Base-by-base conservation (phyloP, 2,329 filamentous ascomycete species). In the Penicillium sp. region DNA sequence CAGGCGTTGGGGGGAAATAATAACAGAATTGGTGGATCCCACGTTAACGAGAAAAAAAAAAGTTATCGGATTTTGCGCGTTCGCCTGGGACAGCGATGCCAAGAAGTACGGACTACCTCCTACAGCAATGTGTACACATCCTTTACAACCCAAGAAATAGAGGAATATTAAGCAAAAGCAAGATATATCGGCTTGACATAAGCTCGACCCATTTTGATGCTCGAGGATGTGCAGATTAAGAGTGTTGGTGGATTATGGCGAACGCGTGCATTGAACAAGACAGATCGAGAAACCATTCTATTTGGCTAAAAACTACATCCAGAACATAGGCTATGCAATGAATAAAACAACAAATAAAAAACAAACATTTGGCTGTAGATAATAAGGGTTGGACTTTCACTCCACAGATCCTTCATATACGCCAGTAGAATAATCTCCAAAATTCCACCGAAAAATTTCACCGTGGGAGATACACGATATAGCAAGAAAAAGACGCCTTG, bases 321-420 rank as follows among this genome's bases (percentile, higher is more conserved):
- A 46, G 45, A 53, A 43, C 34, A 51, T 47, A 50, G 39, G 51
- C 23, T 49, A 51, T 57, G 27, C 43, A 48, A 42, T 46, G 38
- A 30, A 27, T 23, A 50, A 32, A 27, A 19, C 43, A 48, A 42
- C 42, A 43, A 30, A 27, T 23, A 50, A 32, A 27, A 19, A 36
- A 47, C 26, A 47, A 44, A 53, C 42, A 47, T 47, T 44, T 56
- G 43, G 53, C 53, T 39, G 35, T 56, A 56, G 34, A 50, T 44
- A 44, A 40, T 32, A 34, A 47, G 43, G n/a, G 54, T 57, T 62
- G 54, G 55, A 50, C 51, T 55, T 53, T 56, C 48, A 56, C 43
- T 59, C 60, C 55, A 60, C 58, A 58, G 27, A 51, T 55, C 51
- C 61, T 52, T 60, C 50, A 54, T 16, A 38, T 56, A 46, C 57